Evolutionary conservation across 2,329 filamentous ascomycete genomes (phyloP).

Genomic region (Xylaria sp.): DNA sequence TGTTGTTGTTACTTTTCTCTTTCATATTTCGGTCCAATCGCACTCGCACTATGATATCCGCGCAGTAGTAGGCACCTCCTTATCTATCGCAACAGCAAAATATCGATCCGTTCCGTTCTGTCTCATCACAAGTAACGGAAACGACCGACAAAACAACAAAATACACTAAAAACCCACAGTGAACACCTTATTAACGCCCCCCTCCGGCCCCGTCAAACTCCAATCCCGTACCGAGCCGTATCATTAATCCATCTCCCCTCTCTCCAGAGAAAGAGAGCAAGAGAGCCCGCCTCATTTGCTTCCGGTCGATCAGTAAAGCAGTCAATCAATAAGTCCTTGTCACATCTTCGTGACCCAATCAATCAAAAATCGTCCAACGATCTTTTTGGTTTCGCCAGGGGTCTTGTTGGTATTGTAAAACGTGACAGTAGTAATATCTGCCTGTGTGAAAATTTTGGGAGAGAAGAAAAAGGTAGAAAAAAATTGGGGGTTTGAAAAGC

Average conservation of each 20-base stretch:
- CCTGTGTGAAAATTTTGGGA: neutral
- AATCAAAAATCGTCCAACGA: constrained; percentile 38
- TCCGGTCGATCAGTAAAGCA: neutral
- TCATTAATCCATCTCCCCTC: constrained; percentile 1
- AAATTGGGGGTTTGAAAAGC: neutral
- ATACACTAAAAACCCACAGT: no score
- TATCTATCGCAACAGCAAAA: neutral
- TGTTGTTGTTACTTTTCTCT: neutral
- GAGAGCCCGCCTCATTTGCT: neutral
- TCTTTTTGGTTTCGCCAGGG: constrained; percentile 39
- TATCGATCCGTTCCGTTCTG: neutral
- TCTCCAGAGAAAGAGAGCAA: neutral
- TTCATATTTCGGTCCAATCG: neutral
- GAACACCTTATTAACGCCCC: constrained; percentile 3
- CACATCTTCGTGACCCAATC: constrained; percentile 38
- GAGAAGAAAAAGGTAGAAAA: neutral
- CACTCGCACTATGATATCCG: constrained; percentile 2
- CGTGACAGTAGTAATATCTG: neutral
- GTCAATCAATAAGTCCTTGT: constrained; percentile 44
- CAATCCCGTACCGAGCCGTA: neutral
- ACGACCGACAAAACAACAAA: neutral
- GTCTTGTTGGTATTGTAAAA: constrained; percentile 15
- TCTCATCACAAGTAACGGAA: neutral
- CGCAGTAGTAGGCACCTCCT: neutral
- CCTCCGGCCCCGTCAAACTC: neutral